Base-by-base conservation (phyloP, 2,329 filamentous ascomycete species). In the Trichoderma koningiopsis region DNA sequence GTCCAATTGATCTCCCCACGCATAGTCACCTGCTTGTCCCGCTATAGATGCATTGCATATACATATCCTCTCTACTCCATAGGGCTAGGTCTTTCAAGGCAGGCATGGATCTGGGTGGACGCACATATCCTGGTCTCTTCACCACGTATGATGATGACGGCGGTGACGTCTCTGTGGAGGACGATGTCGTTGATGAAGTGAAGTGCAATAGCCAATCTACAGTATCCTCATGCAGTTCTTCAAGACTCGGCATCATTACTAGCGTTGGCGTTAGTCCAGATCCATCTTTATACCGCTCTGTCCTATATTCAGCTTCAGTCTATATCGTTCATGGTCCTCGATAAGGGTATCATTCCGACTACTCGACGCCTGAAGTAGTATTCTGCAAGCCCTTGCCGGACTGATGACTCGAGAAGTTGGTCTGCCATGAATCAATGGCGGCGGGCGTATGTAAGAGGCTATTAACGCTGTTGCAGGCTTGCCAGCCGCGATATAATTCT, bases 121-220 rank as follows among this genome's bases (percentile, higher is more conserved):
- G 61, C 61, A 64, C n/a, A 22, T 43, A 64, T 64, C 61, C 61
- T 40, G n/a, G 61, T 56, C 61, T 56, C 22, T 19, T 43, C 31
- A 64, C 49, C 61, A 64, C 61, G 61, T 64, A 64, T 40, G 61
- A 43, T 56, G 49, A 64, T 64, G 61, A 64, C 61, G 49, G 56
- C 29, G 61, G 61, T 64, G 61, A 64, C 61, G 61, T 64, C 49
- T 56, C 53, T 64, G 49, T 27, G 29, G 49, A 35, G 29, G 61
- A 64, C 61, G 24, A 64, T 40, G 61, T 29, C 49, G 61, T n/a
- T 56, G 37, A 40, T 29, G 31, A 22, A 16, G 35, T 22, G 31
- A 22, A 16, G 24, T 56, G 27, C 22, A 64, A 52, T 52, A 43
- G 19, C 3, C 19, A 4, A 22, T 52, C 37, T 40, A n/a, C n/a